Evolutionary conservation across 2,329 filamentous ascomycete genomes (phyloP).

Genomic region (Ceratocystiopsis sp.): DNA sequence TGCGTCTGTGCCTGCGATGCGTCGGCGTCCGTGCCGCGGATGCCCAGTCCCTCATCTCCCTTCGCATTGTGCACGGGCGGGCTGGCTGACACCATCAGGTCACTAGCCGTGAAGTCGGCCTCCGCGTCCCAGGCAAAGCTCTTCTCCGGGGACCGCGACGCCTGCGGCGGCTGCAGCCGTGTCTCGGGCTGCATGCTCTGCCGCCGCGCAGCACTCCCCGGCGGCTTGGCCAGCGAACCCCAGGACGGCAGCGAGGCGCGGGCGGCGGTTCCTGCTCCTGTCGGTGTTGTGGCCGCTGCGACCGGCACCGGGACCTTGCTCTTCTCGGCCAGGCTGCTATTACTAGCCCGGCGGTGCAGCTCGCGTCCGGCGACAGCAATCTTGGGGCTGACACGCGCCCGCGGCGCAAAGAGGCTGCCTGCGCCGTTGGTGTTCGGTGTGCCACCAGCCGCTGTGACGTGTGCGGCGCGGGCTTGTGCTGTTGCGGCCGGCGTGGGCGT

Average conservation of each 20-base stretch:
- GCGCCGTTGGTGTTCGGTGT: not conserved
- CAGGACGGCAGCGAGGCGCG: too few relatives aligned
- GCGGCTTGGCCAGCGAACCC: not conserved
- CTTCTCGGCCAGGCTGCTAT: constrained; percentile 15
- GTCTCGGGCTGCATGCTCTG: too few relatives aligned
- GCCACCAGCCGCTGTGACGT: too few relatives aligned
- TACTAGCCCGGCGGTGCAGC: constrained; percentile 19
- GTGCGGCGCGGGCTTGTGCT: too few relatives aligned
- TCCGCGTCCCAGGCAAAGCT: constrained; percentile 39
- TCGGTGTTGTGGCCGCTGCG: not conserved
- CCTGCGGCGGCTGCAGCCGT: too few relatives aligned
- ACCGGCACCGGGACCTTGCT: constrained; percentile 4
- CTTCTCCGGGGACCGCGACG: constrained; percentile 25
- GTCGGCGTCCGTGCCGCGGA: constrained; percentile 13
- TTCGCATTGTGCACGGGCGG: constrained; percentile 27
- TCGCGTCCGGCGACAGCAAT: constrained; percentile 20
- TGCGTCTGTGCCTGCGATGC: not conserved
- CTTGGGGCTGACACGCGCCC: constrained; percentile 16
- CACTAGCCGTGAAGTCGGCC: constrained; percentile 38
- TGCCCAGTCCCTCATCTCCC: constrained; percentile 13
- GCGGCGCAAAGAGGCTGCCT: constrained; percentile 16
- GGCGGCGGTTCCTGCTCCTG: not conserved
- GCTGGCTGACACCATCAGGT: constrained; percentile 37
- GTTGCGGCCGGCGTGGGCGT: too few relatives aligned
- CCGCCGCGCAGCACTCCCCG: too few relatives aligned